Percentiles rank a stretch among this genome's conserved stretches.
Evolutionary conservation across 257 asterid species (phyloP).

Genomic region (Cruciata laevipes): DNA sequence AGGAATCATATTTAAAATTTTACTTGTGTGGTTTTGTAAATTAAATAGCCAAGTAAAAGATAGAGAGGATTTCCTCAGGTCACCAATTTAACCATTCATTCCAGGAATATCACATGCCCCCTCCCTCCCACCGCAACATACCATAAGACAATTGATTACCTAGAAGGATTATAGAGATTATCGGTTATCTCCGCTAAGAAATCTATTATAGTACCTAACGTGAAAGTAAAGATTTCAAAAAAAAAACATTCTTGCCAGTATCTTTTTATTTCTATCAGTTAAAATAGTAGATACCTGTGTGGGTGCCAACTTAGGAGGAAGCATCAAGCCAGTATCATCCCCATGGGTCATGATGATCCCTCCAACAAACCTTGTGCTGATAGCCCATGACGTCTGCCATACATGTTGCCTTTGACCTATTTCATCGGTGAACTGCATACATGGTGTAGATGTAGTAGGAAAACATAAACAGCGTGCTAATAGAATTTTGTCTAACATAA

Average conservation of each 20-base stretch:
- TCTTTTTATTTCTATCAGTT: not conserved
- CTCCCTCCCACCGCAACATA: not conserved
- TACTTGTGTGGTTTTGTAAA: not conserved
- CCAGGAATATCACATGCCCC: no score
- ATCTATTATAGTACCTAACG: not conserved
- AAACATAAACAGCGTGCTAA: not conserved
- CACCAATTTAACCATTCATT: not conserved
- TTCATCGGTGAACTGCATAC: slow-evolving; percentile 80
- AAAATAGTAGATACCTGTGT: slow-evolving; percentile 52
- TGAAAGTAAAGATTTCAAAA: not conserved
- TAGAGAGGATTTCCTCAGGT: not conserved
- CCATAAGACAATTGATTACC: not conserved
- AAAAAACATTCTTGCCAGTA: not conserved
- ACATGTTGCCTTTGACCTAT: slow-evolving; percentile 86
- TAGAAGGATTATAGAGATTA: not conserved
- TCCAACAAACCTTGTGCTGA: slow-evolving; percentile 94
- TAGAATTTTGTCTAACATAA: not conserved
- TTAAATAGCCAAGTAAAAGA: not conserved
- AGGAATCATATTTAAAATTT: not conserved
- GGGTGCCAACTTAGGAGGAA: slow-evolving; percentile 92
- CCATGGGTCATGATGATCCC: slow-evolving; percentile 98
- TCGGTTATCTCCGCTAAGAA: not conserved
- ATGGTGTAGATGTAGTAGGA: not conserved
- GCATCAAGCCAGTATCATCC: slow-evolving; percentile 90
- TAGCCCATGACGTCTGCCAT: slow-evolving; percentile 99